Conservation (phyloP, 2,329 filamentous ascomycete species). For the Phoma sp. region DNA sequence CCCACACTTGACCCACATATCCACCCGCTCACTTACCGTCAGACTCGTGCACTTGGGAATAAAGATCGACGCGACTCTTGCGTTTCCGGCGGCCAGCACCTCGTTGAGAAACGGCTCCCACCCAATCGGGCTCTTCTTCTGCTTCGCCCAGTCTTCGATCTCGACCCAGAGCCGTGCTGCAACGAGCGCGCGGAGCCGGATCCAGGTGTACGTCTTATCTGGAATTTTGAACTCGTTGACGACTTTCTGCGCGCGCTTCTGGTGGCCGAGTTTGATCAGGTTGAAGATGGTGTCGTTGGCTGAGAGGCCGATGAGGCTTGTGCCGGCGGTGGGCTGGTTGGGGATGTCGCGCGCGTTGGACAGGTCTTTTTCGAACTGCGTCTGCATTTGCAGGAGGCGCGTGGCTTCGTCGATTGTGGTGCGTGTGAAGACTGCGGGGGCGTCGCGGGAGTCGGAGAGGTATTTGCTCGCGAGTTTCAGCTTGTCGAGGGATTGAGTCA, state of each 20-base stretch:
- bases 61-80: conserved; percentile 81
- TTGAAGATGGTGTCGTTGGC: conserved; percentile 93
- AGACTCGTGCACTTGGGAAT: conserved; percentile 84
- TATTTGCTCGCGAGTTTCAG: conserved; percentile 85
- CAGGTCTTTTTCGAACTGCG: conserved; percentile 84
- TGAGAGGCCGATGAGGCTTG: conserved; percentile 79
- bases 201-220: conserved; percentile 90
- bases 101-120: conserved; percentile 99
- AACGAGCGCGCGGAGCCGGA: conserved; percentile 84
- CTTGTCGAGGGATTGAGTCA: conserved; percentile 79
- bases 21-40: conserved; percentile 72
- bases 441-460: conserved; percentile 83
- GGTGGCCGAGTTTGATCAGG: conserved; percentile 80
- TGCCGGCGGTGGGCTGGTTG: conserved; percentile 29
- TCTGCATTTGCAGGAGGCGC: conserved; percentile 83
- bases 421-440: conserved; percentile 72
- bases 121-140: conserved; percentile 86
- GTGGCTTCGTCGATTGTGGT: conserved; percentile 80
- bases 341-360: conserved; percentile 59
- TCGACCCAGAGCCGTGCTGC: conserved; percentile 91
- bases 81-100: conserved; percentile 86
- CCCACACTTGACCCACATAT: conserved; percentile 97
- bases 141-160: conserved; percentile 82
- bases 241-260: conserved; percentile 84
- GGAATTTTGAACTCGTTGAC: conserved; percentile 88